Percentiles rank a stretch among this genome's conserved stretches.
These are phyloP conservation scores for Rubia balearica DNA, from an alignment of 305 asterid genomes.

Conservation along the genomic window DNA sequence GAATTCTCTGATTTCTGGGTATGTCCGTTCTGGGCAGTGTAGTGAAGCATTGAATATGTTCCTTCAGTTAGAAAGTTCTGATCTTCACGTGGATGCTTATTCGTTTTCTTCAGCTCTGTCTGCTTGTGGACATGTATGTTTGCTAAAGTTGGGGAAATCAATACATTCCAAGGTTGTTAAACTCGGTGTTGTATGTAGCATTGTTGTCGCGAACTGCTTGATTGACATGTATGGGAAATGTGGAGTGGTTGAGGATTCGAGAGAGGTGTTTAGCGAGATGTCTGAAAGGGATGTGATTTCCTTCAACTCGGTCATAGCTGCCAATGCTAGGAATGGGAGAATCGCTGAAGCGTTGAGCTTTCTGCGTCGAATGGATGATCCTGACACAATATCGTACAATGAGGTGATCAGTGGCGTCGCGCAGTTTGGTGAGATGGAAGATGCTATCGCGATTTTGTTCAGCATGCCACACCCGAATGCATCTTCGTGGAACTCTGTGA, in stretches of 20 bases:
- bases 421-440: constrained; percentile 50
- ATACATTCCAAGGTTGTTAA: constrained; percentile 65
- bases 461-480: constrained; percentile 56
- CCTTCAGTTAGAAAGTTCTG: constrained; percentile 40
- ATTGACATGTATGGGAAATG: constrained; percentile 83
- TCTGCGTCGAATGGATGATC: constrained; percentile 44
- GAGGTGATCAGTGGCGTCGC: constrained; percentile 64
- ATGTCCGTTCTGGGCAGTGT: constrained; percentile 50
- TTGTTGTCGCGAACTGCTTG: constrained; percentile 60
- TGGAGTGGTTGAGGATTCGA: constrained; percentile 37
- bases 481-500: constrained; percentile 76
- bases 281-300: constrained; percentile 45
- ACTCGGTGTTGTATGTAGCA: constrained; percentile 41
- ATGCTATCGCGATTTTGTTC: constrained; percentile 39
- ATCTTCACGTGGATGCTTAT: constrained; percentile 47
- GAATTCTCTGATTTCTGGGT: constrained; percentile 75
- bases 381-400: constrained; percentile 58
- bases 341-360: constrained; percentile 46
- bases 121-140: constrained; percentile 53
- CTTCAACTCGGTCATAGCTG: constrained; percentile 71
- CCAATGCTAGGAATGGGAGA: constrained; percentile 56
- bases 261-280: constrained; percentile 33
- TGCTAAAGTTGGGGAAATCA: constrained; percentile 39
- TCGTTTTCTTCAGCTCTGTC: constrained; percentile 56
- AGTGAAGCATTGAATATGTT: constrained; percentile 45